A percentile compares a stretch with the other conserved stretches of the same genome.
phyloP scores from a whole-genome alignment of 2,329 filamentous ascomycete species.

The Cladosporium sp. region DNA sequence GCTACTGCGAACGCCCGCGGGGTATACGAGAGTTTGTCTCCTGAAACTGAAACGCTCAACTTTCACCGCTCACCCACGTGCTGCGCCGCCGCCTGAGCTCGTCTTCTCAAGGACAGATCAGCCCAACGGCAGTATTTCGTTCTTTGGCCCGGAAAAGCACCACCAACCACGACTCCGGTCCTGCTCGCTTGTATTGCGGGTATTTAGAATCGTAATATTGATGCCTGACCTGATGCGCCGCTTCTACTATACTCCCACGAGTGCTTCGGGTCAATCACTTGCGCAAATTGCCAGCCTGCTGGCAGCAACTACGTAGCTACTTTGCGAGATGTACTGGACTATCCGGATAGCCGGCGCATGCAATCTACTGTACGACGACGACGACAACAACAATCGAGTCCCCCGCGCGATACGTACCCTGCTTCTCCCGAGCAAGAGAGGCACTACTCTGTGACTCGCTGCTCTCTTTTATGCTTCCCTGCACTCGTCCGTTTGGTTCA shows the following conservation, averaged over 20 bases:
- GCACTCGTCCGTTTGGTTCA: constrained; percentile 1
- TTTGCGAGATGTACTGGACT: neutral
- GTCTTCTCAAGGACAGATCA: neutral
- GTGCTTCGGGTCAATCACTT: neutral
- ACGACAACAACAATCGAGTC: neutral
- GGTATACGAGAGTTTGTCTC: constrained; percentile 14
- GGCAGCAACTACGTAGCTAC: neutral
- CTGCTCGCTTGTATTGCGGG: constrained; percentile 8
- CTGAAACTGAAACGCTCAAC: constrained; percentile 6
- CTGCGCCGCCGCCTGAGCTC: neutral
- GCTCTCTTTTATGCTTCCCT: neutral
- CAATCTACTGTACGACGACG: neutral
- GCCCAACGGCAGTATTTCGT: neutral
- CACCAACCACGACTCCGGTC: neutral
- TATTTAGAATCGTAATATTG: neutral
- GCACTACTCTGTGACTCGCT: neutral
- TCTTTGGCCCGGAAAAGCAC: neutral
- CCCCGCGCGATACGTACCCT: constrained; percentile 13
- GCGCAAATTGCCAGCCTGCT: neutral
- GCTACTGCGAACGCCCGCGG: constrained; percentile 12
- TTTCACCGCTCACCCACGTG: constrained; percentile 12
- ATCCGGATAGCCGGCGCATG: constrained; percentile 14
- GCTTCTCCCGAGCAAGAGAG: neutral
- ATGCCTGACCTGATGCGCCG: neutral
- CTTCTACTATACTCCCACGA: neutral